Base-by-base conservation (phyloP, 208 protist species). In the Wallacemonas sp. region DNA sequence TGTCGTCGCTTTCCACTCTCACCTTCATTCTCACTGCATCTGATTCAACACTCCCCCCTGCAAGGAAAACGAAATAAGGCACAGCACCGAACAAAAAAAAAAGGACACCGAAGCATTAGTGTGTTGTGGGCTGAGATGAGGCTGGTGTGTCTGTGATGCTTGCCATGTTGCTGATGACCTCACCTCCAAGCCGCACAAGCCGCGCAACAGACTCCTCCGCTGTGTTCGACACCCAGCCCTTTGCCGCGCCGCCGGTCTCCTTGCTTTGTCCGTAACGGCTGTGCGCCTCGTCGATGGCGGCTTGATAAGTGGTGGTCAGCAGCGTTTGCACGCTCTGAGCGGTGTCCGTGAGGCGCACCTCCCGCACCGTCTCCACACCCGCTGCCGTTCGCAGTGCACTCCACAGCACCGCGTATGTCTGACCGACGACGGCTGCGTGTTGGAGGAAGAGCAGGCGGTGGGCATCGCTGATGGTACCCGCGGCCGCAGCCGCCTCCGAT, bases 401-500 rank as follows among this genome's bases (percentile, higher is more conserved):
- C 80, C 78, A 90, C 26, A 93, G 74, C 55, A 80, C 83, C 11
- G 78, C 78, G 63, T 88, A 93, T 39, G 88, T 58, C 70, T 88
- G 82, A 22, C 77, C 83, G 5, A 77, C 59, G 47, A 93, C 33
- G 15, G 74, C 79, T 24, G 71, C 69, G 53, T 93, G 79, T 56
- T 93, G 86, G 11, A 86, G 45, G 24, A 90, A 73, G 6, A 70
- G 38, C 3, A 82, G 73, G 1, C 72, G 72, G 41, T 80, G 72
- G 14, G 17, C 62, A 26, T 51, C 31, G 11, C 38, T 33, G 34
- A 24, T 28, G 27, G 39, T 8, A 19, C 38, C 28, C 19, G 49
- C 36, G 6, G 65, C 17, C 21, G 15, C 17, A 3, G 19, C 64
- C 22, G 38, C 33, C 38, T 63, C n/a, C n/a, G n/a, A n/a, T n/a